These are phyloP conservation scores for Magnolia sinica DNA, from an alignment of 164 flowering plant species.

Conservation along the genomic window DNA sequence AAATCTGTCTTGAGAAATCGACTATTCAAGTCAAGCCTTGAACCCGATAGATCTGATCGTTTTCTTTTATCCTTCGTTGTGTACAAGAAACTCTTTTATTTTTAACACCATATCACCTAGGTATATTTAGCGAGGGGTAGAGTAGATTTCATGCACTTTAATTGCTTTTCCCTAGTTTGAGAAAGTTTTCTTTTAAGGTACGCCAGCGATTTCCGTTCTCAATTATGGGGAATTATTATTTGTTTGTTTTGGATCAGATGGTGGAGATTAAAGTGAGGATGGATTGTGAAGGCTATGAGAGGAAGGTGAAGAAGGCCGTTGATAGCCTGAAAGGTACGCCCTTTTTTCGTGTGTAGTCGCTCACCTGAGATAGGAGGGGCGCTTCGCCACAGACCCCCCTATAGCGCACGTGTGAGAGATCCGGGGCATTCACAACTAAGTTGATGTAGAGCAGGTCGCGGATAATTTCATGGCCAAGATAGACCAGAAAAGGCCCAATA, in stretches of 20 bases:
- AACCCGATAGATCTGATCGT: no score
- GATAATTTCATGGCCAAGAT: no score
- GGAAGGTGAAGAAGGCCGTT: conserved; percentile 59
- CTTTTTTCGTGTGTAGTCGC: not conserved
- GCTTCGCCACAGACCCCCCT: not conserved
- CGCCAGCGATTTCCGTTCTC: not conserved
- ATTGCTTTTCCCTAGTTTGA: not conserved
- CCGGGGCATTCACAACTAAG: not conserved
- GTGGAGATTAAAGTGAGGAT: conserved; percentile 85
- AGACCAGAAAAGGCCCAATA: no score
- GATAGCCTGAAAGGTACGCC: conserved; percentile 68
- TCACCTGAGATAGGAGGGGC: no score
- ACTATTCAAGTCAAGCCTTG: no score
- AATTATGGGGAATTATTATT: not conserved
- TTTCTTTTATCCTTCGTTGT: no score
- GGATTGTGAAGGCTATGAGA: conserved; percentile 95
- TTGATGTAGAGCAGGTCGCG: no score
- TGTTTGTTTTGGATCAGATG: conserved; percentile 38
- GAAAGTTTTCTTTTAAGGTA: not conserved
- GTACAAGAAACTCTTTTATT: no score
- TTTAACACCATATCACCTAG: no score
- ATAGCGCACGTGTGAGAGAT: not conserved
- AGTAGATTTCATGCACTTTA: not conserved
- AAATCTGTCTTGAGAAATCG: no score
- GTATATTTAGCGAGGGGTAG: no score